Evolutionary conservation across 2,329 filamentous ascomycete genomes (phyloP).

Genomic region (Fusarium continuum): DNA sequence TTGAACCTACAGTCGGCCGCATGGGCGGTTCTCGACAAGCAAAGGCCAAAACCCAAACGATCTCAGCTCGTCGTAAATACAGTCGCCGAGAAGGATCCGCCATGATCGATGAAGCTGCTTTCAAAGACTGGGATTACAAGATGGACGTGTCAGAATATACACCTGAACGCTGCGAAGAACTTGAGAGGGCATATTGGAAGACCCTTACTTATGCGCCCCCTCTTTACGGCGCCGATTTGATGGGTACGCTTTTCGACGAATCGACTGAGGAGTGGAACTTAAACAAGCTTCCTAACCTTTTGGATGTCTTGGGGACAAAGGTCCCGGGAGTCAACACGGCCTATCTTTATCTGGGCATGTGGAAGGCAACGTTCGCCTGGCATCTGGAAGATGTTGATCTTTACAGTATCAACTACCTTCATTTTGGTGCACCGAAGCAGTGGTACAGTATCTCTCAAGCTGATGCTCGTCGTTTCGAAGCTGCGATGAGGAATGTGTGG

Average conservation of each 20-base stretch:
- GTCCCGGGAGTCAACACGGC: constrained; percentile 98
- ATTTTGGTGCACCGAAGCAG: constrained; percentile 98
- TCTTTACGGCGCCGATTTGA: constrained; percentile 96
- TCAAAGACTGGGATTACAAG: constrained; percentile 89
- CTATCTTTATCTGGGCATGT: constrained; percentile 98
- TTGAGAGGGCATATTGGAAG: constrained; percentile 97
- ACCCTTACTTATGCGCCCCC: constrained; percentile 94
- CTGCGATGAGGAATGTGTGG: constrained; percentile 95
- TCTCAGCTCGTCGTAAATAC: constrained; percentile 87
- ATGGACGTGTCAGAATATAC: constrained; percentile 91
- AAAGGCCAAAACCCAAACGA: constrained; percentile 74
- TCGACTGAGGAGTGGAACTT: constrained; percentile 89
- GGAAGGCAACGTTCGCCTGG: constrained; percentile 99
- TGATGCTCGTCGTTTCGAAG: constrained; percentile 91
- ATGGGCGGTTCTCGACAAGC: constrained; percentile 61
- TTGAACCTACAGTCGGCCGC: constrained; percentile 50
- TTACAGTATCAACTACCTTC: constrained; percentile 99
- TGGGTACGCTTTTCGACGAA: constrained; percentile 93
- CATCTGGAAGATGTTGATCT: constrained; percentile 98
- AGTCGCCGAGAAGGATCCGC: constrained; percentile 81
- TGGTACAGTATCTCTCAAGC: constrained; percentile 99
- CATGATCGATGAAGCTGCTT: constrained; percentile 87
- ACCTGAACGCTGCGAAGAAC: constrained; percentile 88
- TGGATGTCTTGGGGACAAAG: constrained; percentile 94
- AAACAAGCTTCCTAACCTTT: constrained; percentile 89